A percentile compares a stretch with the other conserved stretches of the same genome.
Evolutionary conservation across 208 protist genomes (phyloP).

Genomic region (Trichomonas tenax): DNA sequence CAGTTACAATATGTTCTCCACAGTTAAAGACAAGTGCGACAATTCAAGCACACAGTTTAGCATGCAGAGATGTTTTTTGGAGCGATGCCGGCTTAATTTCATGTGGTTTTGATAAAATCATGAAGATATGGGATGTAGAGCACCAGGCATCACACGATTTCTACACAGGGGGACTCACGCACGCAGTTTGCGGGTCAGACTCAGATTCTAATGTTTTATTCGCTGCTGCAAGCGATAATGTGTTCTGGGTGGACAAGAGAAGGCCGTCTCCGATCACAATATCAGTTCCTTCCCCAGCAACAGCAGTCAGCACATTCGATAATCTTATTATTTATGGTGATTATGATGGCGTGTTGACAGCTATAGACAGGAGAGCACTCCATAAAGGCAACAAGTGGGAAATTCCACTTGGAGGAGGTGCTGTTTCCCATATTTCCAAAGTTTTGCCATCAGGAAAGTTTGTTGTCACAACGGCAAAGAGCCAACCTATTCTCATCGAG

Average conservation of each 20-base stretch:
- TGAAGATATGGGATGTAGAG: background rate
- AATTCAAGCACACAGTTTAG: background rate
- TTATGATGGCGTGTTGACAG: background rate
- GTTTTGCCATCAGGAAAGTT: background rate
- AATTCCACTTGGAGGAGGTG: background rate
- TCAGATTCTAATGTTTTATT: background rate
- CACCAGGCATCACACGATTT: background rate
- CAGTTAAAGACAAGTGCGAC: background rate
- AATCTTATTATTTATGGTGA: background rate
- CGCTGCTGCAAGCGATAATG: background rate
- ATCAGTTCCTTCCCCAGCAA: background rate
- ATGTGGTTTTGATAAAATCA: slow-evolving; percentile 2
- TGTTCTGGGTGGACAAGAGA: background rate
- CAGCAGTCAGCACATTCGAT: background rate
- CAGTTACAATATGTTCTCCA: background rate
- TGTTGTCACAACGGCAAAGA: background rate
- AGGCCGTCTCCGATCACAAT: background rate
- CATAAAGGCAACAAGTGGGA: background rate
- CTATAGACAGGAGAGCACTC: background rate
- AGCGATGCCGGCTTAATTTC: background rate
- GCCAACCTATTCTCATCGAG: background rate
- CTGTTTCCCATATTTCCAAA: background rate
- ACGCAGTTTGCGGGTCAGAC: background rate
- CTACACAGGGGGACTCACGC: background rate
- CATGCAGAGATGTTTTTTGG: slow-evolving; percentile 8